Evolutionary conservation across 2,329 filamentous ascomycete species (phyloP).

Genomic region (Neonectria ditissima): DNA sequence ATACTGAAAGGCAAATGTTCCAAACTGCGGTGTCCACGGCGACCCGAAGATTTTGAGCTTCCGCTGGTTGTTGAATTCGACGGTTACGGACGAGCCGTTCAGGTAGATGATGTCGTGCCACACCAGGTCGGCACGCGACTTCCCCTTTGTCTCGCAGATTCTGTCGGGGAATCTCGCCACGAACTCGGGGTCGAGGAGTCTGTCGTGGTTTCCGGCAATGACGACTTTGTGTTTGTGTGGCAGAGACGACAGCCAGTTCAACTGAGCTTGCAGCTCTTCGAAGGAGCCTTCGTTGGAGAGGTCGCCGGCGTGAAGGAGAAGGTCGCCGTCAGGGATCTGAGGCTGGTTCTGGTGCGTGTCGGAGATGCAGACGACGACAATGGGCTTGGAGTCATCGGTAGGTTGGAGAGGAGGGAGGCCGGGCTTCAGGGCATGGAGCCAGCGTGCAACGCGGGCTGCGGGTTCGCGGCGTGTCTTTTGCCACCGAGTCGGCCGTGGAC

Average conservation of each 20-base stretch:
- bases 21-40: slow-evolving; percentile 48
- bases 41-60: slow-evolving; percentile 50
- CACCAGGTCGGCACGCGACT: slow-evolving; percentile 33
- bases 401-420: neutral
- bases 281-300: slow-evolving; percentile 26
- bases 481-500: slow-evolving; percentile 14
- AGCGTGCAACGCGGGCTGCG: slow-evolving; percentile 6
- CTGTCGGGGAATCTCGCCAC: slow-evolving; percentile 7
- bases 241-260: slow-evolving; percentile 17
- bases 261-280: slow-evolving; percentile 24
- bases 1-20: slow-evolving; percentile 58
- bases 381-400: neutral
- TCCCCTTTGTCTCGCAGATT: slow-evolving; percentile 9
- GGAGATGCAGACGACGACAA: slow-evolving; percentile 23
- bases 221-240: slow-evolving; percentile 26
- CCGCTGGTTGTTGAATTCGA: slow-evolving; percentile 45
- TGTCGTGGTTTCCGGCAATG: slow-evolving; percentile 29
- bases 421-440: slow-evolving; percentile 13
- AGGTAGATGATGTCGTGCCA: slow-evolving; percentile 53
- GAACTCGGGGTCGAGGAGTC: slow-evolving; percentile 20
- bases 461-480: slow-evolving; percentile 22
- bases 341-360: slow-evolving; percentile 27
- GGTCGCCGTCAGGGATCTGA: slow-evolving; percentile 24
- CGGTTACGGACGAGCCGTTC: slow-evolving; percentile 41
- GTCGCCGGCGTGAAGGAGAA: slow-evolving; percentile 30